A percentile compares a stretch with the other conserved stretches of the same genome.
Conservation (phyloP, 2,329 filamentous ascomycete genomes). For the Talaromyces marneffei region DNA sequence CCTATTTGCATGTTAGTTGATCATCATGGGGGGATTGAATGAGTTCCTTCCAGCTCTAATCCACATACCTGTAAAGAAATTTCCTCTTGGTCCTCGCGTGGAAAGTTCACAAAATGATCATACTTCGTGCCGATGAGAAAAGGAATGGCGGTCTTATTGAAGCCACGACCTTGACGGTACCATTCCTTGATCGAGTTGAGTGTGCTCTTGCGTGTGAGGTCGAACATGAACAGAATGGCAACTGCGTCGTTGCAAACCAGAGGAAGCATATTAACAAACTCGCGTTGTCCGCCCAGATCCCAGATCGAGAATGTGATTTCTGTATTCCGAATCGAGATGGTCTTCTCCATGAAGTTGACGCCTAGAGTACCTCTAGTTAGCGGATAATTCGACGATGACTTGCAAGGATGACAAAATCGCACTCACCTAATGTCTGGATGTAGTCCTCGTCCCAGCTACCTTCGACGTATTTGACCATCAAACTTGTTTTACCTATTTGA, state of each 20-base stretch:
- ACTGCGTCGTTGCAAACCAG: slow-evolving; percentile 99
- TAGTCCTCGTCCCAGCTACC: slow-evolving; percentile 99
- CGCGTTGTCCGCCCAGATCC: slow-evolving; percentile 94
- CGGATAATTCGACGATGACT: not conserved
- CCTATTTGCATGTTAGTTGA: slow-evolving; percentile 58
- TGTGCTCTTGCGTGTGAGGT: slow-evolving; percentile 94
- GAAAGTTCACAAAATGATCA: slow-evolving; percentile 98
- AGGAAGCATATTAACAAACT: slow-evolving; percentile 99
- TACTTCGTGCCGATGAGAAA: slow-evolving; percentile 98
- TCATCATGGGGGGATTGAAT: not conserved
- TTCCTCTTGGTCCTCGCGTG: slow-evolving; percentile 93
- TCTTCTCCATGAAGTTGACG: slow-evolving; percentile 99
- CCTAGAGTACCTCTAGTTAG: slow-evolving; percentile 43
- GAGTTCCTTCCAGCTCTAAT: not conserved
- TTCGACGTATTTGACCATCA: slow-evolving; percentile 99
- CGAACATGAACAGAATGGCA: slow-evolving; percentile 99
- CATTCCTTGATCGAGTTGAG: slow-evolving; percentile 99
- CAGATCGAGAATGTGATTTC: slow-evolving; percentile 99
- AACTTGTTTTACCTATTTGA: slow-evolving; percentile 96
- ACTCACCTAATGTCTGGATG: slow-evolving; percentile 83
- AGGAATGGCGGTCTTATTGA: slow-evolving; percentile 99
- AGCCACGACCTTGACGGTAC: slow-evolving; percentile 94
- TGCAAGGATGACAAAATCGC: not conserved
- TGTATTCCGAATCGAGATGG: slow-evolving; percentile 97
- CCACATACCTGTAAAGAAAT: slow-evolving; percentile 80